phyloP scores from a whole-genome alignment of 371 early-diverging fungal genomes.

The Dichotomocladium elegans region DNA sequence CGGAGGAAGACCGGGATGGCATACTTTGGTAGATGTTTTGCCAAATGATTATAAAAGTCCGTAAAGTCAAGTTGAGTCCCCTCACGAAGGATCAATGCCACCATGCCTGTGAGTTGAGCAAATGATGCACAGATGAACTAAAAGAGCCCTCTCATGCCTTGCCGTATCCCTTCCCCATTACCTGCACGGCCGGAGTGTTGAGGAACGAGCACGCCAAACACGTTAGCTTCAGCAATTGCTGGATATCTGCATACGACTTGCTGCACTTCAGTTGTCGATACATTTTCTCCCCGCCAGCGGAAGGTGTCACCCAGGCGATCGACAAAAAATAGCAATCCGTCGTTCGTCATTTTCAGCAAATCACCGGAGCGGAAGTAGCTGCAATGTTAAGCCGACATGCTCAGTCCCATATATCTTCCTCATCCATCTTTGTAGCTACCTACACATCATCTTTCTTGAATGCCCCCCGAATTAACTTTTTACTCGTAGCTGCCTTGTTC shows the following conservation, averaged over 20 bases:
- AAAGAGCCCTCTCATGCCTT: conserved; percentile 50
- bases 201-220: conserved; percentile 54
- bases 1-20: conserved; percentile 61
- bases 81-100: conserved; percentile 42
- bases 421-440: no score
- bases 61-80: conserved; percentile 34
- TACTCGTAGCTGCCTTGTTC: conserved; percentile 40
- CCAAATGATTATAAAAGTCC: conserved; percentile 27
- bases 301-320: conserved; percentile 79
- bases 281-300: conserved; percentile 69
- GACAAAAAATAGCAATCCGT: conserved; percentile 67
- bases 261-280: conserved; percentile 64
- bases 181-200: conserved; percentile 64
- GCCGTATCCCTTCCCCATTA: conserved; percentile 11
- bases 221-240: conserved; percentile 57
- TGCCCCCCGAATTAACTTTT: conserved; percentile 39
- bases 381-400: no score
- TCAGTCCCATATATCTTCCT: no score
- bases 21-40: conserved; percentile 49
- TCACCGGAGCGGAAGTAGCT: conserved; percentile 66
- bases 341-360: conserved; percentile 45
- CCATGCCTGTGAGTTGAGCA: no score
- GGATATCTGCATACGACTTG: conserved; percentile 53
- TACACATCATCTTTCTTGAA: conserved; percentile 27
- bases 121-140: conserved; percentile 46